Conservation (phyloP, 2,329 filamentous ascomycete species). For the Sphaerulina populicola region DNA sequence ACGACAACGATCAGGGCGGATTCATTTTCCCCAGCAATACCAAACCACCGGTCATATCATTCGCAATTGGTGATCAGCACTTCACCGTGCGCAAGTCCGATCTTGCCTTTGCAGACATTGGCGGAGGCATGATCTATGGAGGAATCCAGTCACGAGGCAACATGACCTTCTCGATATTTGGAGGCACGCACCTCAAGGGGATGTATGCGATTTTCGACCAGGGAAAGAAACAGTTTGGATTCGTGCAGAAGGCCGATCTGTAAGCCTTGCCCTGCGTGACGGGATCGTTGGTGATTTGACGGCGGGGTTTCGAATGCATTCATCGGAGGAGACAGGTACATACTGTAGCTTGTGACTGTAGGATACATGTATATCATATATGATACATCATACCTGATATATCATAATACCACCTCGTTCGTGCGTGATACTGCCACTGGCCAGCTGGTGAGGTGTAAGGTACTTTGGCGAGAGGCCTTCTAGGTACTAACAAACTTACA, state of each 20-base stretch:
- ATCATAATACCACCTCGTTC: no score
- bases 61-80: constrained; percentile 55
- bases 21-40: constrained; percentile 54
- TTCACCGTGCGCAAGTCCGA: constrained; percentile 57
- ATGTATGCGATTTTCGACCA: constrained; percentile 60
- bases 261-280: neutral
- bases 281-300: neutral
- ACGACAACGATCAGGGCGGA: constrained; percentile 37
- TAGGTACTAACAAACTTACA: no score
- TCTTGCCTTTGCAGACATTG: constrained; percentile 50
- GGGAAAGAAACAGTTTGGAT: constrained; percentile 51
- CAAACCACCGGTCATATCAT: constrained; percentile 52
- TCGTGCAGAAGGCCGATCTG: constrained; percentile 39
- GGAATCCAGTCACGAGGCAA: constrained; percentile 57
- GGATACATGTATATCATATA: no score
- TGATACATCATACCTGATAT: no score
- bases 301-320: no score
- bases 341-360: no score
- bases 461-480: no score
- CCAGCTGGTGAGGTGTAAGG: no score
- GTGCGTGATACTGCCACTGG: no score
- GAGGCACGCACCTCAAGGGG: constrained; percentile 56
- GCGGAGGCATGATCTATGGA: constrained; percentile 52
- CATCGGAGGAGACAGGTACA: no score
- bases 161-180: constrained; percentile 55